Conservation (phyloP, 768 basidiomycete species). For the Naganishia onofrii region DNA sequence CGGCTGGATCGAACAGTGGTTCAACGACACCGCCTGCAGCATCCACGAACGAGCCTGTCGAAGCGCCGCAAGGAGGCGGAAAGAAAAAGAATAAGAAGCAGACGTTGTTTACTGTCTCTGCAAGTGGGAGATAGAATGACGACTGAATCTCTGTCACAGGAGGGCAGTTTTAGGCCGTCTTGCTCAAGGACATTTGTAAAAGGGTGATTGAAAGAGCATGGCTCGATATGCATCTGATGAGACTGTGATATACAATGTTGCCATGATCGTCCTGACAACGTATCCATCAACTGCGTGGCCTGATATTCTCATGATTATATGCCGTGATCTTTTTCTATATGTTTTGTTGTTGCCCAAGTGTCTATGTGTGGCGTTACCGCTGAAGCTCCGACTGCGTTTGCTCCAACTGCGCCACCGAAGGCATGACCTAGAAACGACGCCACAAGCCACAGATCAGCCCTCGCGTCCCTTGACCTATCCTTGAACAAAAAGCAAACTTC, state of each 20-base stretch:
- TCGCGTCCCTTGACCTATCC: no score
- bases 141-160: not conserved
- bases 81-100: conserved; percentile 52
- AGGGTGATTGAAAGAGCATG: not conserved
- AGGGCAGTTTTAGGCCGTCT: not conserved
- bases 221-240: not conserved
- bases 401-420: conserved; percentile 8
- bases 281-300: not conserved
- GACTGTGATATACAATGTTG: not conserved
- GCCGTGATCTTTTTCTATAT: no score
- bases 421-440: conserved; percentile 1
- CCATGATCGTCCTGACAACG: not conserved
- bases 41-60: not conserved
- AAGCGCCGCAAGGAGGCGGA: conserved; percentile 32
- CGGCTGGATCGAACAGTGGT: not conserved
- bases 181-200: conserved; percentile 1
- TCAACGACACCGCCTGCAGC: conserved; percentile 4
- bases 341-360: no score
- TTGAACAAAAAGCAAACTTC: no score
- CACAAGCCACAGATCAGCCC: not conserved
- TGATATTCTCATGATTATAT: no score
- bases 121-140: conserved; percentile 13
- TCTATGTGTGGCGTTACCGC: not conserved
- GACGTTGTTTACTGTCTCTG: conserved; percentile 43
- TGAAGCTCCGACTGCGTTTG: conserved; percentile 19